Percentiles rank a stretch among this genome's conserved stretches.
These are phyloP conservation scores for Rhizophora apiculata DNA, from an alignment of 345 rosid species.

Conservation along the genomic window DNA sequence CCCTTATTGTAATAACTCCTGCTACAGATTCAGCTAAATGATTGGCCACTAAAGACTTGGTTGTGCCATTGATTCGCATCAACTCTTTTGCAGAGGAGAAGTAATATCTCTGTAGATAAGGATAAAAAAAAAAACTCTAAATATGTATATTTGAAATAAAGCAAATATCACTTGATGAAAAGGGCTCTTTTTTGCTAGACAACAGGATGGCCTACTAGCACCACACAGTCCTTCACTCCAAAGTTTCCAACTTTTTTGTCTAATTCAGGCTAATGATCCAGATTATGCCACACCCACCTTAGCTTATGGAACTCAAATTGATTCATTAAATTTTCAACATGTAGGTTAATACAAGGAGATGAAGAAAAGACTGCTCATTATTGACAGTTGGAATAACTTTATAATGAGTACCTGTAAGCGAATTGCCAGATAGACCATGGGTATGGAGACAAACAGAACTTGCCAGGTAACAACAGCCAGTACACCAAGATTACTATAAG, in stretches of 20 bases:
- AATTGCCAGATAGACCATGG: slow-evolving; percentile 59
- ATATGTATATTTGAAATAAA: too few species aligned
- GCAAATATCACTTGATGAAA: not conserved
- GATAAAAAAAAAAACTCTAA: not conserved
- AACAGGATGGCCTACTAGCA: not conserved
- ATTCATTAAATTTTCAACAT: not conserved
- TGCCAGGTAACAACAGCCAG: slow-evolving; percentile 87
- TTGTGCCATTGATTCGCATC: slow-evolving; percentile 87
- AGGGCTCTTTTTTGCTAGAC: not conserved
- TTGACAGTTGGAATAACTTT: not conserved
- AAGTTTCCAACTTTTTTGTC: not conserved
- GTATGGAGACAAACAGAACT: slow-evolving; percentile 74
- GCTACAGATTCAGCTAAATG: slow-evolving; percentile 93
- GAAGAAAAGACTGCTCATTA: too few species aligned
- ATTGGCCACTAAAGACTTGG: slow-evolving; percentile 87
- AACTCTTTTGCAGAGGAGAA: slow-evolving; percentile 79
- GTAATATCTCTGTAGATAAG: slow-evolving; percentile 59
- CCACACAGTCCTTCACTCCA: not conserved
- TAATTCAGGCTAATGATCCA: not conserved
- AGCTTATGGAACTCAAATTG: not conserved
- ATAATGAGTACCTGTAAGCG: slow-evolving; percentile 60
- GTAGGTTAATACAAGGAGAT: too few species aligned
- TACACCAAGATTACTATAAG: slow-evolving; percentile 68
- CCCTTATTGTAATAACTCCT: slow-evolving; percentile 83
- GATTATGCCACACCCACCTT: not conserved